Base-by-base conservation (phyloP, 768 basidiomycete species). In the Phlebiopsis gigantea region DNA sequence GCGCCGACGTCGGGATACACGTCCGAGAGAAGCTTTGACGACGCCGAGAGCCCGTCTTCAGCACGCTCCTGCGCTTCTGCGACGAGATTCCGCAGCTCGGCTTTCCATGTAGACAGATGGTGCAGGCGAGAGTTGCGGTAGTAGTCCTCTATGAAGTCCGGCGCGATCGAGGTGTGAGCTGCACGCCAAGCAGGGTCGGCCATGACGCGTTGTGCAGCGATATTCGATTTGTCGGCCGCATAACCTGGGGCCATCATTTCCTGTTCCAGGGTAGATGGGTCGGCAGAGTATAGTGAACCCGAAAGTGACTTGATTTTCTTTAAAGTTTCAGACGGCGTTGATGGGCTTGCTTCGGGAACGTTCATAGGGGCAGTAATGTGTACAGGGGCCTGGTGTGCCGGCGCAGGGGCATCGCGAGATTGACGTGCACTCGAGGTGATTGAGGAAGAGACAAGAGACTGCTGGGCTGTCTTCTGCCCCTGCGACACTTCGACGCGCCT, bases 61-160 rank as follows among this genome's bases (percentile, higher is more conserved):
- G 81, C 82, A 8, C 79, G 79, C 60, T 85, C 84, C 64, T 91
- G 90, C 0, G 94, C 91, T 65, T 89, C 81, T 17, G 81, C 77
- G 0, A 97, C 90, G 8, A 97, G 79, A 15, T 77, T 74, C 64
- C 85, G 86, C 39, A 98, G 77, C 65, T 98, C 95, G 0, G 90
- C 81, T 69, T 98, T 99, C 91, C 92, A 96, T 1, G 84, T 87
- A 5, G 90, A 85, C 10, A 99, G 71, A 65, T 95, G 88, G 63
- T 99, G 97, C n/a, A 99, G 75, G 1, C 97, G 87, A 1, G 89
- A 93, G 66, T 97, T 88, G 60, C 75, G 72, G 57, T 80, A 84
- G 56, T 66, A 73, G 2, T 83, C 87, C 42, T 92, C 86, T 55
- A 98, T 85, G 69, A 95, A 99, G 59, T 86, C 89, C 0, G 88